phyloP scores from a whole-genome alignment of 176 grass and related monocot genomes.

The Triticum dicoccoides region DNA sequence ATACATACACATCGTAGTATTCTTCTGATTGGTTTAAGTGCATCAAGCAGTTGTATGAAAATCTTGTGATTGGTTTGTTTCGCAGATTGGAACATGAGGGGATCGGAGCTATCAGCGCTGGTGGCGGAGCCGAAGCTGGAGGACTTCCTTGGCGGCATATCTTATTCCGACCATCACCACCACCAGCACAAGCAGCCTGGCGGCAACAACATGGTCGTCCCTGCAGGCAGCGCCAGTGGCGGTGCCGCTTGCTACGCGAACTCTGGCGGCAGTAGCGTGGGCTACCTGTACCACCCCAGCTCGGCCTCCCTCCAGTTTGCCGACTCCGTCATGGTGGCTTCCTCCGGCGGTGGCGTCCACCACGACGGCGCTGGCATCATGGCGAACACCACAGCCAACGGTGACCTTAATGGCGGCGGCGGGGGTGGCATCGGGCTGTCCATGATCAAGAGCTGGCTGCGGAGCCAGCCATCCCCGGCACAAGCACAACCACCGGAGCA shows the following conservation, averaged over 20 bases:
- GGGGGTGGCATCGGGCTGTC: slow-evolving; percentile 57
- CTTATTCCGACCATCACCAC: slow-evolving; percentile 71
- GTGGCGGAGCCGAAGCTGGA: slow-evolving; percentile 87
- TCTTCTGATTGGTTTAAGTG: not conserved
- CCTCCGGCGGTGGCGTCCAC: not conserved
- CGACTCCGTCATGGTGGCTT: slow-evolving; percentile 46
- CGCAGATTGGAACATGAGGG: slow-evolving; percentile 90
- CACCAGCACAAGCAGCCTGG: slow-evolving; percentile 25
- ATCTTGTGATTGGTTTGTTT: slow-evolving; percentile 1
- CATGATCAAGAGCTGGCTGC: slow-evolving; percentile 92
- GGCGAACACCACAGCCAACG: not conserved
- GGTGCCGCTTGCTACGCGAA: slow-evolving; percentile 31
- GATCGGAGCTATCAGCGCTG: slow-evolving; percentile 86
- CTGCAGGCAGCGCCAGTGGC: slow-evolving; percentile 5
- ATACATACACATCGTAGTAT: not conserved
- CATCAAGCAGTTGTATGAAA: not conserved
- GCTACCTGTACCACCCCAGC: slow-evolving; percentile 48
- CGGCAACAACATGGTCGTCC: slow-evolving; percentile 33
- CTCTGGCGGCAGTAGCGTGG: slow-evolving; percentile 36
- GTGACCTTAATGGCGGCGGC: slow-evolving; percentile 5
- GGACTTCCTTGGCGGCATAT: slow-evolving; percentile 87
- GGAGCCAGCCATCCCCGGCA: slow-evolving; percentile 58
- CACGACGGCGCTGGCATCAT: slow-evolving; percentile 25
- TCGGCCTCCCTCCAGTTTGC: slow-evolving; percentile 46
- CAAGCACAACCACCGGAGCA: not conserved